Percentiles rank a stretch among this genome's conserved stretches.
Evolutionary conservation across 2,329 filamentous ascomycete genomes (phyloP).

Genomic region (Karstenula rhodostoma): DNA sequence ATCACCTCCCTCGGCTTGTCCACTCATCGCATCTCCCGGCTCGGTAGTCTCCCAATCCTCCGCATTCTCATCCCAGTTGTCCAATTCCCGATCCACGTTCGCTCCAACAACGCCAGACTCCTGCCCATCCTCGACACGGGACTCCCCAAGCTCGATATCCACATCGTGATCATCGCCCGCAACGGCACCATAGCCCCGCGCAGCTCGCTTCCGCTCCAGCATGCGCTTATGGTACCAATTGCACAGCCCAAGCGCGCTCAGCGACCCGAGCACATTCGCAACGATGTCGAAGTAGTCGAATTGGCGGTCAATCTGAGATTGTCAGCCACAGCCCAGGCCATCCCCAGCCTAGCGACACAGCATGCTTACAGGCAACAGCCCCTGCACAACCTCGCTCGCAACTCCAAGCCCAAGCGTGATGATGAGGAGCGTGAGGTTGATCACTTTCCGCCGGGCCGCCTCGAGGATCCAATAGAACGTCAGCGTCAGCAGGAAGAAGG

Average conservation of each 20-base stretch:
- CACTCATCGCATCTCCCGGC: slow-evolving; percentile 37
- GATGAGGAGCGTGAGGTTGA: slow-evolving; percentile 82
- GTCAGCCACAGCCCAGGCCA: slow-evolving; percentile 15
- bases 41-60: slow-evolving; percentile 72
- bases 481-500: slow-evolving; percentile 88
- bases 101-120: slow-evolving; percentile 68
- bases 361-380: slow-evolving; percentile 65
- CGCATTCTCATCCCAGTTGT: slow-evolving; percentile 92
- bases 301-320: slow-evolving; percentile 54
- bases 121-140: slow-evolving; percentile 56
- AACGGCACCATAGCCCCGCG: slow-evolving; percentile 75
- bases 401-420: slow-evolving; percentile 78
- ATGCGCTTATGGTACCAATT: slow-evolving; percentile 96
- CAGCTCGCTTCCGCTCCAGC: slow-evolving; percentile 83
- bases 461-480: slow-evolving; percentile 98
- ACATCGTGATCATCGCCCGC: slow-evolving; percentile 65
- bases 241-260: slow-evolving; percentile 75
- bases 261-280: slow-evolving; percentile 84
- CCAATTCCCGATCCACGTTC: slow-evolving; percentile 79
- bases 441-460: slow-evolving; percentile 81
- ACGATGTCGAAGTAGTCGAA: slow-evolving; percentile 86
- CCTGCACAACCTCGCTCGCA: slow-evolving; percentile 79
- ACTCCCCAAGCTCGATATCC: slow-evolving; percentile 79
- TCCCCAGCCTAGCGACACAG: neutral
- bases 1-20: slow-evolving; percentile 37